phyloP scores from a whole-genome alignment of 768 basidiomycete species.

The Podaxis sp. region DNA sequence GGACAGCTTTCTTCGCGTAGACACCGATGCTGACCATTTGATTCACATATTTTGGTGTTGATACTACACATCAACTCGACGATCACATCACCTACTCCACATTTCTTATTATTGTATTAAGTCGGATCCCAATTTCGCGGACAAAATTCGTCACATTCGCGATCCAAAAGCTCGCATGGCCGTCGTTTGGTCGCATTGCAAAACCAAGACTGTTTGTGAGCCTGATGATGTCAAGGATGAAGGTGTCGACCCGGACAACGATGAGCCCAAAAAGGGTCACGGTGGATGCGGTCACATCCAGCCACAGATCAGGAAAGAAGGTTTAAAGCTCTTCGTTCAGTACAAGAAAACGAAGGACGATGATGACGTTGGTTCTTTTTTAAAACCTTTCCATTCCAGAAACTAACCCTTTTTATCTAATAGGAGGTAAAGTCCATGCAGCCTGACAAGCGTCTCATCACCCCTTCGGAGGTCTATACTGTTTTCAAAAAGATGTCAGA shows the following conservation, averaged over 20 bases:
- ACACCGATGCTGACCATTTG: constrained; percentile 64
- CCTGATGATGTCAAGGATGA: constrained; percentile 88
- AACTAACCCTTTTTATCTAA: constrained; percentile 15
- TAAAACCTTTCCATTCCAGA: constrained; percentile 5
- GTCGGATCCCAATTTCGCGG: constrained; percentile 82
- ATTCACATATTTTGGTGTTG: constrained; percentile 49
- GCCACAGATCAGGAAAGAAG: constrained; percentile 90
- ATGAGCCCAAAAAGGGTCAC: constrained; percentile 85
- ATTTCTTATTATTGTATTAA: constrained; percentile 38
- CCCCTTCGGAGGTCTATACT: constrained; percentile 87
- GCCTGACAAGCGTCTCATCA: constrained; percentile 79
- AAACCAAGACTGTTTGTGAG: constrained; percentile 86
- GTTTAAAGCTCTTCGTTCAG: constrained; percentile 89
- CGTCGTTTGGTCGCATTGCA: constrained; percentile 83
- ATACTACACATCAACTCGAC: constrained; percentile 22
- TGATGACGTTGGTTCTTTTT: constrained; percentile 69
- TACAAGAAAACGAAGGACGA: constrained; percentile 96
- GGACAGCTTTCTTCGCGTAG: constrained; percentile 27
- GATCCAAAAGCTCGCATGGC: constrained; percentile 88
- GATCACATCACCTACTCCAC: constrained; percentile 23
- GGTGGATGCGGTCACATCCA: constrained; percentile 97
- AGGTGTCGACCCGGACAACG: constrained; percentile 62
- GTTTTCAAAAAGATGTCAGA: constrained; percentile 96
- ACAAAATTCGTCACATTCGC: constrained; percentile 83
- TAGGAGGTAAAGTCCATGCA: constrained; percentile 81